These are phyloP conservation scores for Lactifluus volemus DNA, from an alignment of 768 basidiomycete species.

Conservation along the genomic window DNA sequence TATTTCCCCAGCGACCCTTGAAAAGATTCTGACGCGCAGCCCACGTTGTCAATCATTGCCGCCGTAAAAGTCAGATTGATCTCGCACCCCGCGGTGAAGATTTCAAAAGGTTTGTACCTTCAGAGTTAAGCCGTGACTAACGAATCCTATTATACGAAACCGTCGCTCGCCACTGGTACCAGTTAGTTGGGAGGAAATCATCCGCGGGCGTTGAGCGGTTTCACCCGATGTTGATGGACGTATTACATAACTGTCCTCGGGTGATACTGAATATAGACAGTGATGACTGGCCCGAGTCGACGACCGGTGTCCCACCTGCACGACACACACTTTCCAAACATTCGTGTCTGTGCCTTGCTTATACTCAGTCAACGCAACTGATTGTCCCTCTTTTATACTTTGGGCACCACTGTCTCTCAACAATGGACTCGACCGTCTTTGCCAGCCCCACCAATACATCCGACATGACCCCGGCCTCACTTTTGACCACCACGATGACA, in stretches of 20 bases:
- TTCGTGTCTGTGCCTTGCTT: not conserved
- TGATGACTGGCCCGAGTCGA: not conserved
- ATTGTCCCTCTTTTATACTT: not conserved
- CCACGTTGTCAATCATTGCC: not conserved
- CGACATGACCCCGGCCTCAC: not conserved
- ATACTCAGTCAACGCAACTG: not conserved
- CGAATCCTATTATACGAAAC: not conserved
- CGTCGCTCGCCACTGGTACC: not conserved
- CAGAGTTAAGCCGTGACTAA: not conserved
- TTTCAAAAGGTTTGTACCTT: not conserved
- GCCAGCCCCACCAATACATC: slow-evolving; percentile 1
- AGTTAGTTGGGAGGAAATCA: not conserved
- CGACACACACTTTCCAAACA: not conserved
- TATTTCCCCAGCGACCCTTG: not conserved
- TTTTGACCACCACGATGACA: not conserved
- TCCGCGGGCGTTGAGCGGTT: not conserved
- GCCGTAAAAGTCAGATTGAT: not conserved
- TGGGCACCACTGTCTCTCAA: not conserved
- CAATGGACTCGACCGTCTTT: not conserved
- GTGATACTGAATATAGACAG: not conserved
- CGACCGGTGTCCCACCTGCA: not conserved
- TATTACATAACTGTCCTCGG: not conserved
- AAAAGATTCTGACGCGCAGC: not conserved
- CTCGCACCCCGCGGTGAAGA: not conserved
- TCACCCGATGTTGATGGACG: not conserved